These are phyloP conservation scores for Proliferodiscus dingleyae DNA, from an alignment of 2,329 filamentous ascomycete genomes.

Conservation along the genomic window DNA sequence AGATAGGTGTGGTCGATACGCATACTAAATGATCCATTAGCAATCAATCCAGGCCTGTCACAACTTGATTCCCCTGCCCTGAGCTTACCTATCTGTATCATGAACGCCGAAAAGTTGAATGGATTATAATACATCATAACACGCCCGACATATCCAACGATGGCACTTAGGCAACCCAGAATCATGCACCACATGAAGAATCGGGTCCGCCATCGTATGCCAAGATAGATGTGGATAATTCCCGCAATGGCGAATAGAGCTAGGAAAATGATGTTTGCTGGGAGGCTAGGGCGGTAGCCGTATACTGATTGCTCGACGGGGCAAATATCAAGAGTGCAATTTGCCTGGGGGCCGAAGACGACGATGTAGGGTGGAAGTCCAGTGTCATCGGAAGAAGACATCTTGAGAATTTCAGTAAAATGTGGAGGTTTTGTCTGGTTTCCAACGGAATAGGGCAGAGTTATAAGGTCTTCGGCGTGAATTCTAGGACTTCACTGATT, in stretches of 20 bases:
- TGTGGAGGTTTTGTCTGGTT: too few relatives aligned
- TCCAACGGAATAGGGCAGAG: too few relatives aligned
- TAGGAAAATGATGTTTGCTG: slow-evolving; percentile 50
- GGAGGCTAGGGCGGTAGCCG: slow-evolving; percentile 52
- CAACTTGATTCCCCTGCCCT: too few relatives aligned
- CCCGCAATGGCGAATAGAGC: slow-evolving; percentile 42
- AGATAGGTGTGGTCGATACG: slow-evolving; percentile 34
- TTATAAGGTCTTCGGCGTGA: too few relatives aligned
- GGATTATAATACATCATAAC: slow-evolving; percentile 46
- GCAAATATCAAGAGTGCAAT: slow-evolving; percentile 32
- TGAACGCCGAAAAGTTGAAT: slow-evolving; percentile 38
- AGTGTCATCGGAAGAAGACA: too few relatives aligned
- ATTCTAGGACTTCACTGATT: too few relatives aligned
- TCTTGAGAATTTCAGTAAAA: too few relatives aligned
- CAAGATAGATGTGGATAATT: slow-evolving; percentile 38
- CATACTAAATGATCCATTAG: too few relatives aligned
- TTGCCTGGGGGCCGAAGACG: slow-evolving; percentile 4
- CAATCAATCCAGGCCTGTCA: too few relatives aligned
- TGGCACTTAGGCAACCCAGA: slow-evolving; percentile 46
- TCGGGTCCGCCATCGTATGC: slow-evolving; percentile 48
- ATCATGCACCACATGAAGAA: slow-evolving; percentile 43
- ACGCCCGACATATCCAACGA: slow-evolving; percentile 52
- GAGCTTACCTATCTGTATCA: slow-evolving; percentile 43
- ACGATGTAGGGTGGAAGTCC: too few relatives aligned
- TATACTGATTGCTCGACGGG: slow-evolving; percentile 27